A percentile compares a stretch with the other conserved stretches of the same genome.
phyloP scores from a whole-genome alignment of 2,329 filamentous ascomycete genomes.

The Aspergillus sp. region DNA sequence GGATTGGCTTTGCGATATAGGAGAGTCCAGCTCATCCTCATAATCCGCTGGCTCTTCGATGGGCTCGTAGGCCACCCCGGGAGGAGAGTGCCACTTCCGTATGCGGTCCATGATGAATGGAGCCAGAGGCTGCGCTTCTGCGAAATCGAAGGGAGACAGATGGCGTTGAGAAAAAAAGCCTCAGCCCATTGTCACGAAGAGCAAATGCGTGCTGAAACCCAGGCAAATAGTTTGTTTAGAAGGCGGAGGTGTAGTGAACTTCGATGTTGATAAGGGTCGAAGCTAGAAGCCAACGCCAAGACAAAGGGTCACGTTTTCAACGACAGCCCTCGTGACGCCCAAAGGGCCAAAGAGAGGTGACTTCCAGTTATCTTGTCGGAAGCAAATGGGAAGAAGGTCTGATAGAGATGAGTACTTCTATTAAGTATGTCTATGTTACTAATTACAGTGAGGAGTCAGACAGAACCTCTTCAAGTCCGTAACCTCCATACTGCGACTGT shows the following conservation, averaged over 20 bases:
- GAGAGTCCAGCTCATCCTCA: constrained; percentile 35
- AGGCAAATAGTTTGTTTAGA: not conserved
- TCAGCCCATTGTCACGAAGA: constrained; percentile 21
- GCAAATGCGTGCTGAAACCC: not conserved
- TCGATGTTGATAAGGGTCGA: not conserved
- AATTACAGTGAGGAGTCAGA: constrained; percentile 10
- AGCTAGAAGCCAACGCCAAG: constrained; percentile 22
- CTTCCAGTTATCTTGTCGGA: not conserved
- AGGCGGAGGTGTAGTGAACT: not conserved
- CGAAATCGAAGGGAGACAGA: not conserved
- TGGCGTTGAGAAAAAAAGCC: not conserved
- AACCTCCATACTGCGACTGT: constrained; percentile 2
- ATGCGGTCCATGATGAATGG: constrained; percentile 38
- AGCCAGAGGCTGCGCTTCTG: constrained; percentile 3
- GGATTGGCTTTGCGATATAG: constrained; percentile 17
- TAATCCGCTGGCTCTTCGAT: constrained; percentile 33
- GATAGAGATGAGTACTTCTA: constrained; percentile 23
- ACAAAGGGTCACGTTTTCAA: not conserved
- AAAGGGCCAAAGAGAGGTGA: not conserved
- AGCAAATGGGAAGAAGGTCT: not conserved
- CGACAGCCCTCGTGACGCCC: constrained; percentile 11
- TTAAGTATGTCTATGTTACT: constrained; percentile 24
- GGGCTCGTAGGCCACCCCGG: constrained; percentile 35
- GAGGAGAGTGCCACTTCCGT: constrained; percentile 37
- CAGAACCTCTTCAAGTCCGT: not conserved